Conservation (phyloP, 2,329 filamentous ascomycete species). For the Apiospora malaysiana region DNA sequence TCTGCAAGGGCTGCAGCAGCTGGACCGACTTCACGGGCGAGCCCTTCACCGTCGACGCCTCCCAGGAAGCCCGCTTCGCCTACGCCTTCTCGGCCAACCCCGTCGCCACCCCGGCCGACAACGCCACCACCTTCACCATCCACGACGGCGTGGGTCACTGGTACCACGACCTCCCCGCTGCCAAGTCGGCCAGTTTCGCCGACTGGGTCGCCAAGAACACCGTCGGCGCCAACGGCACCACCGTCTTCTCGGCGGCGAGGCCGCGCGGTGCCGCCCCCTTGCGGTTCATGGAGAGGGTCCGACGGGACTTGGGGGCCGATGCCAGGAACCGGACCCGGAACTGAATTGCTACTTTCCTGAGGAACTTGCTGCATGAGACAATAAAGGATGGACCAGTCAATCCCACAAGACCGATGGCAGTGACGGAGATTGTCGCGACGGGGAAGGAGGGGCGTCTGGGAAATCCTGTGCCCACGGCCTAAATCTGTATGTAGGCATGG, state of each 20-base stretch:
- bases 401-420: too few relatives aligned
- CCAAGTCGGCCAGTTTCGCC: conserved; percentile 42
- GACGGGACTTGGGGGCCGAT: neutral
- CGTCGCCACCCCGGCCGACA: conserved; percentile 45
- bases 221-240: neutral
- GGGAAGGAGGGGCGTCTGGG: too few relatives aligned
- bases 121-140: conserved; percentile 46
- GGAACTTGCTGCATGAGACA: too few relatives aligned
- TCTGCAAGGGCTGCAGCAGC: conserved; percentile 47
- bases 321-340: neutral
- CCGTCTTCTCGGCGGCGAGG: neutral
- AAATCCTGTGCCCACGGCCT: too few relatives aligned
- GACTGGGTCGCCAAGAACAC: conserved; percentile 38
- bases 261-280: neutral
- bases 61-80: conserved; percentile 45
- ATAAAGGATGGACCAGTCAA: too few relatives aligned
- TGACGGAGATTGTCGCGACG: too few relatives aligned
- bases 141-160: conserved; percentile 51
- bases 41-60: conserved; percentile 44
- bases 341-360: too few relatives aligned
- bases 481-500: too few relatives aligned
- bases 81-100: conserved; percentile 46
- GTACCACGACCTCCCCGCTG: conserved; percentile 43
- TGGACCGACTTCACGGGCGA: conserved; percentile 50
- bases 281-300: neutral